A percentile compares a stretch with the other conserved stretches of the same genome.
These are phyloP conservation scores for Chalaropsis ovoidea DNA, from an alignment of 2,329 filamentous ascomycete species.

Conservation along the genomic window DNA sequence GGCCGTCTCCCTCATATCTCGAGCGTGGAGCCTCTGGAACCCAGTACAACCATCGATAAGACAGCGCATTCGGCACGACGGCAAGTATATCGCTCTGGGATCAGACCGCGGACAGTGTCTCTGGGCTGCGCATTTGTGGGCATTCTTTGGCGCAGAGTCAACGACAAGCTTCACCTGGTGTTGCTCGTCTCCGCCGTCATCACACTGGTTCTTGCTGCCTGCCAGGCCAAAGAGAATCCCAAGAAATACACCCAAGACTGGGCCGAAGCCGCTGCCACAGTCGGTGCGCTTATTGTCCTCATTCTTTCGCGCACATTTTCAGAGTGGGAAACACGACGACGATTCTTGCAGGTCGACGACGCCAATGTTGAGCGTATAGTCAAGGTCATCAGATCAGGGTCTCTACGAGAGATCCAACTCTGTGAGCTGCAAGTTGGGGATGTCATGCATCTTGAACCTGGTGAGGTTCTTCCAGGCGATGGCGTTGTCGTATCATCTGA, in stretches of 20 bases:
- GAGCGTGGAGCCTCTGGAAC: conserved; percentile 11
- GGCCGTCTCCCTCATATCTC: conserved; percentile 30
- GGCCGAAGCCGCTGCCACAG: conserved; percentile 73
- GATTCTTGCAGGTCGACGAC: conserved; percentile 69
- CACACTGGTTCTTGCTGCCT: conserved; percentile 63
- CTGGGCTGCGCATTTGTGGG: conserved; percentile 15
- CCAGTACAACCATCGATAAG: background rate
- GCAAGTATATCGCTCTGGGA: conserved; percentile 9
- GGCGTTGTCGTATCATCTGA: conserved; percentile 58
- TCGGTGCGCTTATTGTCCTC: conserved; percentile 65
- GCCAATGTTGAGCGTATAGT: conserved; percentile 68
- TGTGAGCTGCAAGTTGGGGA: conserved; percentile 65
- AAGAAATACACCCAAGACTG: conserved; percentile 55
- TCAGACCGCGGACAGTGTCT: background rate
- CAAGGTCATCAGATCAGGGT: conserved; percentile 67
- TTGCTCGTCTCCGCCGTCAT: conserved; percentile 62
- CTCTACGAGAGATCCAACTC: conserved; percentile 57
- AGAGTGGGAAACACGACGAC: conserved; percentile 72
- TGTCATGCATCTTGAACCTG: conserved; percentile 61
- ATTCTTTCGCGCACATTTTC: conserved; percentile 68
- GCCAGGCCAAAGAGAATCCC: conserved; percentile 53
- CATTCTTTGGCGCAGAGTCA: conserved; percentile 61
- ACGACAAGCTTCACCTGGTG: conserved; percentile 68
- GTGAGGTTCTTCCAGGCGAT: conserved; percentile 61
- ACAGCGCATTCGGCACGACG: conserved; percentile 1